phyloP scores from a whole-genome alignment of 2,329 filamentous ascomycete species.

The Xylariaceae sp. region DNA sequence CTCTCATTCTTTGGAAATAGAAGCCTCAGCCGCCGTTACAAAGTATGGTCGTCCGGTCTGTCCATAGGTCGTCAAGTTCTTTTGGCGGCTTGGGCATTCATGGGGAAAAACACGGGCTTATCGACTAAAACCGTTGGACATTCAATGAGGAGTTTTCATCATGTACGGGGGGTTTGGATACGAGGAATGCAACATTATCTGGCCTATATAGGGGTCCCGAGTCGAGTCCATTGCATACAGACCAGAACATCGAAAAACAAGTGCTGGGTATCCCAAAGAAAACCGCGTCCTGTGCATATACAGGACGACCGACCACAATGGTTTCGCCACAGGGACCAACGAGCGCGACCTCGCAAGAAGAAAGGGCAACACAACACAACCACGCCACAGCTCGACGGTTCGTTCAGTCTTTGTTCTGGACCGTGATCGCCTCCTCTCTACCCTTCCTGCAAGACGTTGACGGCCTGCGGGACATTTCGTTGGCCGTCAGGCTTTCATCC shows the following conservation, averaged over 20 bases:
- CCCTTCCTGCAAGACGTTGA: not conserved
- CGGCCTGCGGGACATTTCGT: not conserved
- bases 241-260: not conserved
- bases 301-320: constrained; percentile 4
- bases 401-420: constrained; percentile 1
- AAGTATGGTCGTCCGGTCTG: not conserved
- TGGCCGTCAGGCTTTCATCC: not conserved
- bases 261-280: constrained; percentile 2
- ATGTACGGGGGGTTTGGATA: not conserved
- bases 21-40: not conserved
- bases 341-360: constrained; percentile 1
- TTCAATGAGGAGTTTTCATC: not conserved
- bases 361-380: no score
- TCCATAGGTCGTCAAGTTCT: constrained; percentile 2
- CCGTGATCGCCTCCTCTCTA: not conserved
- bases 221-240: not conserved
- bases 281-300: not conserved
- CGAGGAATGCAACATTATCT: constrained; percentile 4
- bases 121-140: no score
- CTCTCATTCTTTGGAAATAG: not conserved
- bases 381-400: not conserved
- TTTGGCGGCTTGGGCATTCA: not conserved
- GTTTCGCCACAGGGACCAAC: not conserved
- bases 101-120: not conserved
- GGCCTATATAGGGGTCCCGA: not conserved